Percentiles rank a stretch among this genome's conserved stretches.
Conservation (phyloP, 2,329 filamentous ascomycete genomes). For the Aureobasidium leucospermi region DNA sequence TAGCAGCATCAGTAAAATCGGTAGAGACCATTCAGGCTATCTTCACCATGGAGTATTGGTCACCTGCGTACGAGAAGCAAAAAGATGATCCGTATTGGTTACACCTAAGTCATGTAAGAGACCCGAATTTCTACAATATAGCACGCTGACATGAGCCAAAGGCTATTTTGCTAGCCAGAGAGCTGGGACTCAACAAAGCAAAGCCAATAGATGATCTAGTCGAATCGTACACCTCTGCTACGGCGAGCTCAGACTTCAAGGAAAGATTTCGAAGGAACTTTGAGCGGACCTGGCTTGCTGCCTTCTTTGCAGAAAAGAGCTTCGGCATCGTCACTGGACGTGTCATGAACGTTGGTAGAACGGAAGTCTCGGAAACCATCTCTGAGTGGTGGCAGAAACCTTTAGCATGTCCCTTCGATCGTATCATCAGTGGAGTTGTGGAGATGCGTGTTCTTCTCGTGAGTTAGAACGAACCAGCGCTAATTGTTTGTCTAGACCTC, state of each 20-base stretch:
- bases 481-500: background rate
- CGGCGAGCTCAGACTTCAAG: background rate
- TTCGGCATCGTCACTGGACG: constrained; percentile 6
- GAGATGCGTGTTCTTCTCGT: constrained; percentile 4
- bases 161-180: background rate
- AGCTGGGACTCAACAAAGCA: background rate
- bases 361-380: background rate
- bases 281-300: constrained; percentile 2
- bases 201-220: background rate
- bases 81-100: constrained; percentile 10
- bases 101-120: constrained; percentile 1
- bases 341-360: background rate
- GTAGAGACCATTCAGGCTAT: background rate
- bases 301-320: constrained; percentile 6
- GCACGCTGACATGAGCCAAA: too few relatives aligned
- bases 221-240: background rate
- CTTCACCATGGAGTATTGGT: constrained; percentile 3
- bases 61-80: background rate
- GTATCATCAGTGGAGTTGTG: background rate
- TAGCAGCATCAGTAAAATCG: constrained; percentile 2
- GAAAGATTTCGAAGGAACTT: background rate
- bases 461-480: background rate
- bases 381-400: constrained; percentile 8
- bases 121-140: background rate
- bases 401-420: background rate